Evolutionary conservation across 306 rosid genomes (phyloP).

Genomic region (Cyamopsis tetragonoloba): DNA sequence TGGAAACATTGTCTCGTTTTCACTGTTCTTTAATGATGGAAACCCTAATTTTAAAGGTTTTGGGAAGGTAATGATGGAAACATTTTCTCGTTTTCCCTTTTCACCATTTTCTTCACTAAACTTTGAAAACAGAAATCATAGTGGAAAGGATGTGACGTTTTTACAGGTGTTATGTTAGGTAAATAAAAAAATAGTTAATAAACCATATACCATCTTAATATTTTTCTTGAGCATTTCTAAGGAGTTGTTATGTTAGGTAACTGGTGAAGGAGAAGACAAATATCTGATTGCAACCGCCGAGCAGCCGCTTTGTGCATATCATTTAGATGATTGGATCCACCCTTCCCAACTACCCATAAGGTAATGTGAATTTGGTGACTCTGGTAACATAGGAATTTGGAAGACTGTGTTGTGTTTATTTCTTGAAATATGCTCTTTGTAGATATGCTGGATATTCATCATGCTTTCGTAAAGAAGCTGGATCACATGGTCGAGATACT

Average conservation of each 20-base stretch:
- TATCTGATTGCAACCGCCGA: conserved; percentile 97
- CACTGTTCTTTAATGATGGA: too few relatives aligned
- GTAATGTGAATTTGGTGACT: conserved; percentile 30
- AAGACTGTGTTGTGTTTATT: neutral
- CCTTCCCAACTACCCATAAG: conserved; percentile 86
- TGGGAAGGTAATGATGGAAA: neutral
- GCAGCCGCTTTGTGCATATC: conserved; percentile 92
- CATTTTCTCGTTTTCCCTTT: neutral
- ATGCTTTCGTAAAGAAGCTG: conserved; percentile 99
- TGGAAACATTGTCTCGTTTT: neutral
- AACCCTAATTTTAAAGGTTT: neutral
- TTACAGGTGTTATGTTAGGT: neutral
- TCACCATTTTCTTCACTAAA: neutral
- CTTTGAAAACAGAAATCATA: neutral
- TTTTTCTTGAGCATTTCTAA: conserved; percentile 13
- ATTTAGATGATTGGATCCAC: conserved; percentile 92
- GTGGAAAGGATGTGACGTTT: neutral
- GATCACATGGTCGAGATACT: conserved; percentile 97
- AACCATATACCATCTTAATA: neutral
- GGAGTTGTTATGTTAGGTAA: conserved; percentile 46
- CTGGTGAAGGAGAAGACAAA: conserved; percentile 99
- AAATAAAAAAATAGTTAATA: neutral
- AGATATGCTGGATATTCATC: conserved; percentile 96
- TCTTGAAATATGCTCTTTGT: conserved; percentile 15
- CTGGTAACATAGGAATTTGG: neutral